phyloP scores from a whole-genome alignment of 1,284 basidiomycete genomes.

The Volvariella surrecta region DNA sequence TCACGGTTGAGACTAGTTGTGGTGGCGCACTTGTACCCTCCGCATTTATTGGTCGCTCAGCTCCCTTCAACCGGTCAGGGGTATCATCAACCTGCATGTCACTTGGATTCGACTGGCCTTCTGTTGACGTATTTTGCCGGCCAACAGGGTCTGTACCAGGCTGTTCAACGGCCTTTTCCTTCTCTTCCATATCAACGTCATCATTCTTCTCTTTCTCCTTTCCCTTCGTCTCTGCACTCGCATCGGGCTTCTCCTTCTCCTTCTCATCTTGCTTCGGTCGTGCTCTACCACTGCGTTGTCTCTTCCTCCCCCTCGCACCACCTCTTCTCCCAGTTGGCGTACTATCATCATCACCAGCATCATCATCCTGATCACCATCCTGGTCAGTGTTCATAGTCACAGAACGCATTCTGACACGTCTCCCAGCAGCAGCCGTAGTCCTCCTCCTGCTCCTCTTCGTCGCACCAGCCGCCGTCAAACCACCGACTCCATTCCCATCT shows the following conservation, averaged over 20 bases:
- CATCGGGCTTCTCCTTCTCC: background rate
- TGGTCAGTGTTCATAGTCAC: slow-evolving; percentile 11
- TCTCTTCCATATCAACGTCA: no score
- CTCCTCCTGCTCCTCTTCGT: slow-evolving; percentile 21
- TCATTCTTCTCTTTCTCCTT: no score
- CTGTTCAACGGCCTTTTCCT: no score
- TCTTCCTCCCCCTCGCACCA: background rate
- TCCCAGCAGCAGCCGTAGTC: slow-evolving; percentile 13
- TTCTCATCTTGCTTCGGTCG: background rate
- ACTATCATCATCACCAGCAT: slow-evolving; percentile 15
- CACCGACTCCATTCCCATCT: slow-evolving; percentile 15
- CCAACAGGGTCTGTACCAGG: no score
- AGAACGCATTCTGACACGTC: slow-evolving; percentile 18
- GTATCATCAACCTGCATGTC: no score
- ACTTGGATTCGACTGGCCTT: no score
- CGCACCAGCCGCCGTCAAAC: slow-evolving; percentile 23
- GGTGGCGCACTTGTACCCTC: no score
- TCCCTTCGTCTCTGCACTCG: no score
- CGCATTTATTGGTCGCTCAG: no score
- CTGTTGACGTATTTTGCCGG: no score
- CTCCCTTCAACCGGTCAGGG: no score
- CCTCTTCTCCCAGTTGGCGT: background rate
- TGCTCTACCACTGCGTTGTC: background rate
- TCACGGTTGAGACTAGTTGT: no score
- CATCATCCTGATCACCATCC: slow-evolving; percentile 14